Conservation (phyloP, 192 early-diverging fungal species). For the Neocallimastix lanati region DNA sequence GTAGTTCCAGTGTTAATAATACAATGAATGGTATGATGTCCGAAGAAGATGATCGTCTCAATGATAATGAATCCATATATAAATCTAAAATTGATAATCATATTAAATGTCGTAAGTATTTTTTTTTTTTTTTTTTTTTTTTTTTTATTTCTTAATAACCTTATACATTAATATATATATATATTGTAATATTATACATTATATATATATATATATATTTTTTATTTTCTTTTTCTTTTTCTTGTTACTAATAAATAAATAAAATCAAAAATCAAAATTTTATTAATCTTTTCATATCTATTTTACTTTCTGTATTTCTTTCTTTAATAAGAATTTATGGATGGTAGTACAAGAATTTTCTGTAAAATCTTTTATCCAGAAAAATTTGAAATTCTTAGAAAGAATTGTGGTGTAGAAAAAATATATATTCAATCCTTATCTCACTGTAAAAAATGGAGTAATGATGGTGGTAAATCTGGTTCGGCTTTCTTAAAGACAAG, state of each 20-base stretch:
- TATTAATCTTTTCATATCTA: too few relatives aligned
- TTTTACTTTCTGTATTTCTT: background rate
- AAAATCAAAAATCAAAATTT: too few relatives aligned
- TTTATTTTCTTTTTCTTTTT: too few relatives aligned
- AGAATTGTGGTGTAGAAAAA: conserved; percentile 65
- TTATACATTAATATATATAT: too few relatives aligned
- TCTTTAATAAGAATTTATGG: background rate
- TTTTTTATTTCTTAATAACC: too few relatives aligned
- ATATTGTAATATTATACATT: too few relatives aligned
- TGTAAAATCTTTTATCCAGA: conserved; percentile 85
- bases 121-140: too few relatives aligned
- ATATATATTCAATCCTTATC: conserved; percentile 70
- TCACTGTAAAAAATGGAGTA: conserved; percentile 70
- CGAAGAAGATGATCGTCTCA: background rate
- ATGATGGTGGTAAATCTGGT: conserved; percentile 77
- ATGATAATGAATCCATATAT: background rate
- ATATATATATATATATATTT: too few relatives aligned
- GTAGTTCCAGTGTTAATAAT: too few relatives aligned
- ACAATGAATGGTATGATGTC: background rate
- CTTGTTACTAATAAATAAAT: too few relatives aligned
- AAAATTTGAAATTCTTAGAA: conserved; percentile 78
- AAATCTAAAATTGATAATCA: background rate
- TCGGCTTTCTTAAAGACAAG: conserved; percentile 75
- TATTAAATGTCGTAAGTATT: background rate
- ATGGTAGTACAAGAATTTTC: conserved; percentile 16